Percentiles rank a stretch among this genome's conserved stretches.
Conservation (phyloP, 2,329 filamentous ascomycete species). For the Fusarium odoratissimum region DNA sequence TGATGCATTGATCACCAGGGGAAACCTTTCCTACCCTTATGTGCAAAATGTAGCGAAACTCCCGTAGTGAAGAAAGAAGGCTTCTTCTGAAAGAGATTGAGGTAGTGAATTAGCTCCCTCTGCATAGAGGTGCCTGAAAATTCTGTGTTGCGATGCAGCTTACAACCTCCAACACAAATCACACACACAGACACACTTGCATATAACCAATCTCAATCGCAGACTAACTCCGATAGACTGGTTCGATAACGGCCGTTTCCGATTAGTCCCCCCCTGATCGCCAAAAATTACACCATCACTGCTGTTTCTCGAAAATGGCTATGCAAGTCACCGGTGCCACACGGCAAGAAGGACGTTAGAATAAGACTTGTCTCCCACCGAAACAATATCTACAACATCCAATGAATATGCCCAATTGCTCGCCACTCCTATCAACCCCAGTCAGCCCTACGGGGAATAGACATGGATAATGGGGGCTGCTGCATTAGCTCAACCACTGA, state of each 20-base stretch:
- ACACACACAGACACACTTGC: not conserved
- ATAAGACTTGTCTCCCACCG: slow-evolving; percentile 9
- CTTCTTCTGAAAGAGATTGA: not conserved
- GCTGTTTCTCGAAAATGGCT: slow-evolving; percentile 15
- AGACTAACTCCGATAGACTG: slow-evolving; percentile 15
- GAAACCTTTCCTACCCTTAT: not conserved
- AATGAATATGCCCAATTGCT: slow-evolving; percentile 22
- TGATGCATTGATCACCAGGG: not conserved
- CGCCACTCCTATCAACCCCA: slow-evolving; percentile 29
- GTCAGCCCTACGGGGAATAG: slow-evolving; percentile 43
- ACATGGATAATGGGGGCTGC: slow-evolving; percentile 24
- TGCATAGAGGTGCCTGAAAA: slow-evolving; percentile 14
- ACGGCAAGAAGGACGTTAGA: slow-evolving; percentile 11
- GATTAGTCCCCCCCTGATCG: slow-evolving; percentile 19
- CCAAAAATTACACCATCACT: not conserved
- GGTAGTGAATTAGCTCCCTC: slow-evolving; percentile 12
- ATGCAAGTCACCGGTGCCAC: slow-evolving; percentile 22
- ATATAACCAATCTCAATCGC: not conserved
- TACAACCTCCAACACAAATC: not conserved
- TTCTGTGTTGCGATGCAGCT: slow-evolving; percentile 16
- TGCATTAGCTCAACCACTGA: slow-evolving; percentile 44
- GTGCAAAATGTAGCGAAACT: not conserved
- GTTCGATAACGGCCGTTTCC: slow-evolving; percentile 12
- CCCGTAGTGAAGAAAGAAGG: not conserved
- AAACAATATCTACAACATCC: slow-evolving; percentile 4